Base-by-base conservation (phyloP, 1,284 basidiomycete species). In the Hemileia vastatrix region DNA sequence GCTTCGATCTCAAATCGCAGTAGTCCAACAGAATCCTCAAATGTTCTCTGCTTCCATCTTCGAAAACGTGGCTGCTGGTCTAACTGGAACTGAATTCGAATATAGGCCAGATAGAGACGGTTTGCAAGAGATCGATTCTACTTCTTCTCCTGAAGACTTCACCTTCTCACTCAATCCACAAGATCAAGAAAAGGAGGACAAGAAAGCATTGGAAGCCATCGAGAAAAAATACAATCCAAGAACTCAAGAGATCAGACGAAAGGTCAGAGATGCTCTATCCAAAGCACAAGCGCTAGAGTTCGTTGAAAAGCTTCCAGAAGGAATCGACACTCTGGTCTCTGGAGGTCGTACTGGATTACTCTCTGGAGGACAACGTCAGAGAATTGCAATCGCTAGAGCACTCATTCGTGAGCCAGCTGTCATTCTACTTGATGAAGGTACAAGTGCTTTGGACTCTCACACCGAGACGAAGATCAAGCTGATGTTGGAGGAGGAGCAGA, bases 21-120 rank as follows among this genome's bases (percentile, higher is more conserved):
- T 94, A 27, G 91, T 95, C 2, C 90, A 90, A 13, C 86, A 86
- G 75, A 84, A 63, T 4, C 85, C 90, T 0, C 84, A 87, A 68
- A 80, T 95, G 24, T 95, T 95, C 77, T 86, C 86, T 8, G 92
- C 90, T 3, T 93, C 89, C 0, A 88, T 96, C 23, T 88, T 88
- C 8, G 87, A 88, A 2, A 96, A 96, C 72, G 95, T 97, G 66
- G 88, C 90, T 0, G 97, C 90, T 73, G 93, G 94, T 2, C 64
- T 75, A 23, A 65, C 66, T 0, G 71, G 67, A 0, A 71, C 68
- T 43, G 62, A 66, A 11, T 70, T 65, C 65, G 68, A 65, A 52
- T 70, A 68, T 32, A 60, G 57, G 8, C 64, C 67, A 8, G 64
- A 67, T 24, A 43, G 63, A 4, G 70, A 70, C 19, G 68, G 66